Percentiles rank a stretch among this genome's conserved stretches.
Evolutionary conservation across 768 basidiomycete species (phyloP).

Genomic region (Rhodosporidiobolus odoratus): DNA sequence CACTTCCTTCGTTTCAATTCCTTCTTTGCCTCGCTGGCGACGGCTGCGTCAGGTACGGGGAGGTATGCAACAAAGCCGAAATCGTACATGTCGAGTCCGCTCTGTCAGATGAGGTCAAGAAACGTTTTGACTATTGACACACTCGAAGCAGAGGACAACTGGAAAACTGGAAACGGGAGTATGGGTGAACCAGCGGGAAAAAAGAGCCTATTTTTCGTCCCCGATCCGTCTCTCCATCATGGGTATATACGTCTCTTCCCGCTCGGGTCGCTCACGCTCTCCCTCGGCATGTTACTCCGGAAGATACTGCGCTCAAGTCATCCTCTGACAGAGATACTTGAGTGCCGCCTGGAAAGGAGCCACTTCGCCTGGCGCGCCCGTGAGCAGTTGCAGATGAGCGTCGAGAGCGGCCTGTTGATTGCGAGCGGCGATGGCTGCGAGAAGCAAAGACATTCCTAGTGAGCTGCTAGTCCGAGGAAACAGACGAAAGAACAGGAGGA

Average conservation of each 20-base stretch:
- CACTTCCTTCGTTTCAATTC: no score
- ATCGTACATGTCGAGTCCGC: no score
- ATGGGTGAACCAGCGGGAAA: neutral
- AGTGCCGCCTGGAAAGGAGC: constrained; percentile 80
- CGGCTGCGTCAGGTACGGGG: no score
- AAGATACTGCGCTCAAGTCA: neutral
- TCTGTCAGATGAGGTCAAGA: no score
- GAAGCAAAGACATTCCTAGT: no score
- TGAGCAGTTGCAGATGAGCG: constrained; percentile 80
- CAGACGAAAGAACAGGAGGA: neutral
- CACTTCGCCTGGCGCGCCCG: constrained; percentile 75
- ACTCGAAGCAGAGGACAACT: no score
- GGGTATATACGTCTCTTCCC: neutral
- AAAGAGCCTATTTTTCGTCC: neutral
- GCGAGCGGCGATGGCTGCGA: constrained; percentile 68
- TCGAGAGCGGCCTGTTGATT: constrained; percentile 72
- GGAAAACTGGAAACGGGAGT: neutral
- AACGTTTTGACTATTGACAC: no score
- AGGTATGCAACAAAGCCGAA: no score
- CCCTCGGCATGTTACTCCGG: neutral
- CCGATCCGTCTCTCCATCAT: neutral
- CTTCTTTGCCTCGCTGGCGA: no score
- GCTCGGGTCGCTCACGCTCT: neutral
- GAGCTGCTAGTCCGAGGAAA: no score
- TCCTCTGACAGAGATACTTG: constrained; percentile 65